phyloP scores from a whole-genome alignment of 768 basidiomycete species.

The Grammothele lineata region DNA sequence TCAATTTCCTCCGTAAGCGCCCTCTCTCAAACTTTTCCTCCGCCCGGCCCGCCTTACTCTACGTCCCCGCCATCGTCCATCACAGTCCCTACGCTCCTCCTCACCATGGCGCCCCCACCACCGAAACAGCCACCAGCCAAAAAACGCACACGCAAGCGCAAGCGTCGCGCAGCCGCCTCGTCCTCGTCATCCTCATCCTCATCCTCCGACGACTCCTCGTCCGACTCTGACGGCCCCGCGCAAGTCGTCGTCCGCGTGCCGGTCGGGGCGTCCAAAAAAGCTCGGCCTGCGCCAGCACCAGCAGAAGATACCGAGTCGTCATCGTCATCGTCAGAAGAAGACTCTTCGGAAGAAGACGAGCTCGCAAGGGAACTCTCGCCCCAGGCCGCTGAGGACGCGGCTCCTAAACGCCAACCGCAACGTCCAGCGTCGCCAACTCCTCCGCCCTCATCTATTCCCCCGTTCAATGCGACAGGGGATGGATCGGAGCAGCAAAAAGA shows the following conservation, averaged over 20 bases:
- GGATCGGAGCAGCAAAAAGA: slow-evolving; percentile 28
- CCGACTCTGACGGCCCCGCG: slow-evolving; percentile 16
- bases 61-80: too few relatives aligned
- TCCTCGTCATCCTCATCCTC: slow-evolving; percentile 24
- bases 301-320: slow-evolving; percentile 1
- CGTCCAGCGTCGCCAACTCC: slow-evolving; percentile 31
- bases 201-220: slow-evolving; percentile 21
- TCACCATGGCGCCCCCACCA: neutral
- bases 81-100: too few relatives aligned
- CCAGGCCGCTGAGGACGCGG: neutral
- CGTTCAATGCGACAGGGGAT: slow-evolving; percentile 46
- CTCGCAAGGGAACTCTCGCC: slow-evolving; percentile 2
- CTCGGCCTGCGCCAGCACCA: slow-evolving; percentile 2
- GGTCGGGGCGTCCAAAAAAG: neutral
- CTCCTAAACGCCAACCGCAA: slow-evolving; percentile 5
- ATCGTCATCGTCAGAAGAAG: neutral
- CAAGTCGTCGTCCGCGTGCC: slow-evolving; percentile 11
- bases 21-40: too few relatives aligned
- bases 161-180: slow-evolving; percentile 28
- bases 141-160: slow-evolving; percentile 32
- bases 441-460: slow-evolving; percentile 39
- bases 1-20: too few relatives aligned
- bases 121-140: slow-evolving; percentile 20
- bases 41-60: too few relatives aligned
- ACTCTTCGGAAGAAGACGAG: slow-evolving; percentile 17